These are phyloP conservation scores for Sclerotinia sclerotiorum DNA, from an alignment of 2,329 filamentous ascomycete genomes.

Conservation along the genomic window DNA sequence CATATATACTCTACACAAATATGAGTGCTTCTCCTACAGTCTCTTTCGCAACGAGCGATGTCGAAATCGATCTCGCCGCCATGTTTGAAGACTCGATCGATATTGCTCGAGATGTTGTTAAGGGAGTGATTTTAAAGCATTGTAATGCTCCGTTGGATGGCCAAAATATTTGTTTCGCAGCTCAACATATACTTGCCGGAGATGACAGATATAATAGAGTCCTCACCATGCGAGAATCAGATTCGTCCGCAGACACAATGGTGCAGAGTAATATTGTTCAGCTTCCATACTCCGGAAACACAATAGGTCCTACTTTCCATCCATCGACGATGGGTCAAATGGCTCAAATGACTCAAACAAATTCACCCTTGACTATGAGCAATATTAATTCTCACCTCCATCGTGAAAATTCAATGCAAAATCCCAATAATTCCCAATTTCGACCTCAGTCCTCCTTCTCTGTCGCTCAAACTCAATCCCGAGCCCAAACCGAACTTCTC, in stretches of 20 bases:
- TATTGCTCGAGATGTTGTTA: constrained; percentile 20
- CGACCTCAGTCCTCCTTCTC: constrained; percentile 7
- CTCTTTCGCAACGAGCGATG: constrained; percentile 4
- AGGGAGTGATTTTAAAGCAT: constrained; percentile 9
- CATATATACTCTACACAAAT: background rate
- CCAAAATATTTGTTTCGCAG: constrained; percentile 1
- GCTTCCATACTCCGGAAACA: constrained; percentile 15
- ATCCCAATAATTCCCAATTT: background rate
- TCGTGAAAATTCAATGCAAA: background rate
- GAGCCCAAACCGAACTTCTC: constrained; percentile 9
- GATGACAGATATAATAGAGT: background rate
- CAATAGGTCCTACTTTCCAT: background rate
- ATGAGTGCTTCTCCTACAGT: constrained; percentile 15
- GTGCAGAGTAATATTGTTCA: constrained; percentile 12
- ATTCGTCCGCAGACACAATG: background rate
- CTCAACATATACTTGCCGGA: constrained; percentile 6
- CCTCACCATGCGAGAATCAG: constrained; percentile 10
- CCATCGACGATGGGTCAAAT: background rate
- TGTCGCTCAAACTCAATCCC: constrained; percentile 2
- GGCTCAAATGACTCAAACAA: background rate
- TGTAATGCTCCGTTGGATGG: constrained; percentile 3
- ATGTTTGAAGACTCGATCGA: constrained; percentile 17
- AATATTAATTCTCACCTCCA: constrained; percentile 14
- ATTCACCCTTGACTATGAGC: constrained; percentile 6
- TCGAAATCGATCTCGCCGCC: constrained; percentile 22